Base-by-base conservation (phyloP, 1,139 yeast genomes). In the Geotrichum macrosporum region DNA sequence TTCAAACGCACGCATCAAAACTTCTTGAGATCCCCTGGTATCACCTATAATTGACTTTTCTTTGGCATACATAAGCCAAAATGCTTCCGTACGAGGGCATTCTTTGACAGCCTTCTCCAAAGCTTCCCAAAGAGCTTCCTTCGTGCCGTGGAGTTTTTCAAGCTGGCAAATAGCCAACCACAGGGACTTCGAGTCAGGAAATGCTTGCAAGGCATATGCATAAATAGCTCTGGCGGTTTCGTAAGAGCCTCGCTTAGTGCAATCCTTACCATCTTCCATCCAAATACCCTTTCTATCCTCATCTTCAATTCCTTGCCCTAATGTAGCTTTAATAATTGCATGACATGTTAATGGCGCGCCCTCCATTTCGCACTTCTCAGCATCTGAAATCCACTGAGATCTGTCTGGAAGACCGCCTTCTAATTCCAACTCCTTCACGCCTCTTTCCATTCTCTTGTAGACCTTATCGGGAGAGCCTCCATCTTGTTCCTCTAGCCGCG, bases 21-120 rank as follows among this genome's bases (percentile, higher is more conserved):
- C 74, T 0, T 60, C 57, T 47, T 82, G 68, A 0, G 95, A 85
- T 1, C 69, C 72, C 0, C 58, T 63, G 1, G 74, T 58, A 55
- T 84, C 79, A 1, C 71, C 66, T 1, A 68, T 46, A 21, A 67
- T 66, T 80, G 87, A 78, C 50, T 73, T 69, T 56, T 84, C 94
- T 53, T 81, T 80, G 0, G 94, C 84, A 60, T 77, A 85, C 79
- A 82, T 76, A 47, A 87, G 64, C 66, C 79, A 73, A 46, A 87
- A 71, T 4, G 75, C 58, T 27, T 76, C 78, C 19, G 67, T 63
- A 1, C 66, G 56, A 0, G 84, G 81, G 47, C 81, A 72, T 0
- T 70, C 60, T 1, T 60, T 55, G 1, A 74, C 72, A 32, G 82
- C 77, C 64, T 67, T 67, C 33, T 78, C 77, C 57, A 82, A 81